A percentile compares a stretch with the other conserved stretches of the same genome.
These are phyloP conservation scores for Exophiala bonariae DNA, from an alignment of 2,329 filamentous ascomycete genomes.

Conservation along the genomic window DNA sequence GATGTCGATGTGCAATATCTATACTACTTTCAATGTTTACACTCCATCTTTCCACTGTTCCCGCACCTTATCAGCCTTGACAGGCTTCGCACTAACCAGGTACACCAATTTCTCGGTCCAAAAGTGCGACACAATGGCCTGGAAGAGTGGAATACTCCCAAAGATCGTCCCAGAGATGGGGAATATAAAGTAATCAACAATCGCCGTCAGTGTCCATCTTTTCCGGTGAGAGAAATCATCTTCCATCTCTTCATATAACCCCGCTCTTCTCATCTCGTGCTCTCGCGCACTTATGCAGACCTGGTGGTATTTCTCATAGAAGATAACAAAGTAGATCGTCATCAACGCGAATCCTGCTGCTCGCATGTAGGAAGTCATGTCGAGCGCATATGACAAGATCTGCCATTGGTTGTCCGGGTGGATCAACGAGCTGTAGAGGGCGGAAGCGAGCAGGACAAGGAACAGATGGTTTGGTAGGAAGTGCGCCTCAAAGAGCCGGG, in stretches of 20 bases:
- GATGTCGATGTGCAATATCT: too few species aligned
- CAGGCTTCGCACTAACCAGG: constrained; percentile 68
- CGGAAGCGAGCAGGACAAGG: constrained; percentile 63
- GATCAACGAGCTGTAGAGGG: constrained; percentile 58
- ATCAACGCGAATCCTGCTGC: constrained; percentile 63
- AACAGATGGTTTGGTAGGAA: constrained; percentile 69
- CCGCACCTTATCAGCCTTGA: constrained; percentile 5
- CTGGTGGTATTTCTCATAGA: constrained; percentile 69
- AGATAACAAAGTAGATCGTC: constrained; percentile 58
- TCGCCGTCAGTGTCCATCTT: constrained; percentile 58
- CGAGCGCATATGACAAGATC: constrained; percentile 60
- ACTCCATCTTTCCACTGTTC: background rate
- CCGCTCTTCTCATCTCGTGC: constrained; percentile 66
- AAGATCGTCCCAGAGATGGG: constrained; percentile 68
- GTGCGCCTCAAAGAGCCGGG: constrained; percentile 72
- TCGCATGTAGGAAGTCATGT: constrained; percentile 60
- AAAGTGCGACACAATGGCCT: constrained; percentile 69
- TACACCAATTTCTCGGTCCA: constrained; percentile 70
- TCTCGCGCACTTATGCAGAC: constrained; percentile 61
- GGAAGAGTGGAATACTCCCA: constrained; percentile 65
- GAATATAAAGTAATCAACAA: constrained; percentile 64
- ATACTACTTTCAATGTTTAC: too few species aligned
- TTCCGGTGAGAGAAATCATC: constrained; percentile 60
- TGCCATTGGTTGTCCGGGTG: constrained; percentile 49
- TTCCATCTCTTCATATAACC: constrained; percentile 62